Evolutionary conservation across 306 rosid genomes (phyloP), one percentile per base, ranked within the genome.

Genomic region (Vigna trinervia): DNA sequence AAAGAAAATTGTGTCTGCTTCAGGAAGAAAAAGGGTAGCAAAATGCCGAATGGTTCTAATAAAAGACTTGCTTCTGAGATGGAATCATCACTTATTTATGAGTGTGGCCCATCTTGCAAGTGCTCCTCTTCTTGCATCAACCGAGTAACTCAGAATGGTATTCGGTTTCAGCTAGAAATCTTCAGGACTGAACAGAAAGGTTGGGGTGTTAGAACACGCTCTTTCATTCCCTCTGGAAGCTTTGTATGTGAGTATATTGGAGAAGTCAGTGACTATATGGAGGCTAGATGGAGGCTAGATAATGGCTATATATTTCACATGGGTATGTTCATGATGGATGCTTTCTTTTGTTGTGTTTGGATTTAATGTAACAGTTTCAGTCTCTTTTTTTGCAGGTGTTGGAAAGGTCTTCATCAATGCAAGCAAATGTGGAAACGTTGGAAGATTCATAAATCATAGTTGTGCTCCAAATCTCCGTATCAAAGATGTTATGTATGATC

Each of bases 201-300:
- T 17, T 87, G 91, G 91, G 89, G 85, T 75, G 91, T 87, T 53
- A 67, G 87, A 62, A 74, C 91, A 0, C 81, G 76, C 30, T 70
- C 84, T 6, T 87, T 63, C 69, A 85, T 87, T 67, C 80, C 81
- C 6, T 17, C 63, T 0, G 86, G 89, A 74, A 78, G 84, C 71
- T 83, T 85, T 78, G 77, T 83, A 9, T 87, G 91, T 3, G 89
- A 85, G 64, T 85, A 70, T 26, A 12, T 78, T 17, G 89, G 91
- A 28, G 87, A 85, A 75, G 48, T 87, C 4, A 12, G 1, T 41
- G 22, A 19, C 36, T 17, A 13, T 6, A 45, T 17, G 34, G 34
- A 58, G 36, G 19, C 14, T 19, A 15, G 53, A 48, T 68, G 63
- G 26, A 73, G 51, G 36, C 12, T 2, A 15, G 32, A 39, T n/a